These are phyloP conservation scores for Rubus idaeus DNA, from an alignment of 306 rosid species.

Conservation along the genomic window DNA sequence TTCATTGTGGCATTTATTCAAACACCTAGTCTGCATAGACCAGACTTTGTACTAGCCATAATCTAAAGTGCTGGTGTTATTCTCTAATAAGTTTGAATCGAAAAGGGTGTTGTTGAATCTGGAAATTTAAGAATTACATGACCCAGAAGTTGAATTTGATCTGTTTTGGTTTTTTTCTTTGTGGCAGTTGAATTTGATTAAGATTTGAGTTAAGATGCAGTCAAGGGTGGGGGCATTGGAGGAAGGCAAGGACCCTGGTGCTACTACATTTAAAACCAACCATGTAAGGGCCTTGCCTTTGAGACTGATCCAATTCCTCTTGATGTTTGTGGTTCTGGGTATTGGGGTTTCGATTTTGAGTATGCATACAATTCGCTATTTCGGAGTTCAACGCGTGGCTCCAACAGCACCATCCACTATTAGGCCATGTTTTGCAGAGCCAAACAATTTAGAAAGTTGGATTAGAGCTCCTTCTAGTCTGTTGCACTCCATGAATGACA, in stretches of 20 bases:
- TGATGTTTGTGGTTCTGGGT: slow-evolving; percentile 65
- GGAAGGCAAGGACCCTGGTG: slow-evolving; percentile 75
- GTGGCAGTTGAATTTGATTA: slow-evolving; percentile 31
- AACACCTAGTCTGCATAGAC: slow-evolving; percentile 22
- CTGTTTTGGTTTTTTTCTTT: neutral
- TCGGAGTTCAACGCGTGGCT: slow-evolving; percentile 51
- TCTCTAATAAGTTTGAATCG: neutral
- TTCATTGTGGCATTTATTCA: slow-evolving; percentile 18
- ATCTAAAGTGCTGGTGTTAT: neutral
- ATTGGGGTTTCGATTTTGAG: slow-evolving; percentile 72
- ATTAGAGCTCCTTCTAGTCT: slow-evolving; percentile 63
- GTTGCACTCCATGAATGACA: slow-evolving; percentile 74
- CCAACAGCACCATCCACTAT: slow-evolving; percentile 40
- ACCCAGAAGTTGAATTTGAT: slow-evolving; percentile 35
- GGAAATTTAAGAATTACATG: slow-evolving; percentile 3
- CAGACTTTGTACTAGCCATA: neutral
- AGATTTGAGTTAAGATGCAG: slow-evolving; percentile 46
- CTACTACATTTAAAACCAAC: slow-evolving; percentile 36
- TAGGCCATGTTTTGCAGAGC: slow-evolving; percentile 58
- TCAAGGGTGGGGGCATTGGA: slow-evolving; percentile 58
- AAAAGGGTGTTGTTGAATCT: slow-evolving; percentile 13
- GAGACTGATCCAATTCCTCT: slow-evolving; percentile 66
- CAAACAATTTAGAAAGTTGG: slow-evolving; percentile 59
- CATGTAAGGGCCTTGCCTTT: slow-evolving; percentile 65
- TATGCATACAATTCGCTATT: slow-evolving; percentile 67